Base-by-base conservation (phyloP, 2,329 filamentous ascomycete genomes). In the Fusarium denticulatum region DNA sequence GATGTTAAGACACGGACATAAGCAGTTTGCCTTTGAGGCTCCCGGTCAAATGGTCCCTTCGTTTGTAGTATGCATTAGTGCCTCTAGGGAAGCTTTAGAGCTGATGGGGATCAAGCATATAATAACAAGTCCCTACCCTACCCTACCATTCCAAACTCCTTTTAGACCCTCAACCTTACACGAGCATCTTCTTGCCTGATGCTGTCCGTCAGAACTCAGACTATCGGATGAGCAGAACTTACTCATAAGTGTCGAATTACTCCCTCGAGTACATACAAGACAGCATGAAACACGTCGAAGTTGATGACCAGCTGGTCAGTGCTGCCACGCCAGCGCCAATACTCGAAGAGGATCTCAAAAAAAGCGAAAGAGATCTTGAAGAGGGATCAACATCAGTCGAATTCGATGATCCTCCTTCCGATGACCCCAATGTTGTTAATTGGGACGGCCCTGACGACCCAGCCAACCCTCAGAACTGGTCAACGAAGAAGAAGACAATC, bases 401-500 rank as follows among this genome's bases (percentile, higher is more conserved):
- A 24, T 43, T 74, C 26, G 68, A 78, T 15, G 74, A 75, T 11
- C n/a, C 62, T 47, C 20, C 45, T 52, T 60, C 66, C 28, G 64
- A 59, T 37, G 72, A 77, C 45, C 72, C 70, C 55, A 63, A 78
- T 67, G 80, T 89, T 18, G 86, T 92, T 18, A 86, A 86, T 65
- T 93, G 89, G 88, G 88, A 91, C 71, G 85, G 87, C 1, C 85
- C 86, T 1, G 80, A 88, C 61, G 89, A 91, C 61, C 86, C 86
- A 2, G 80, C 84, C 40, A 90, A 91, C 65, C 90, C 91, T 0
- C 80, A 87, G 71, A 93, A 92, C 77, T 93, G 90, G 89, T 74
- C 84, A 7, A 65, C 61, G 9, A 60, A 56, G n/a, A 77, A 76
- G 45, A 85, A 84, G 69, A 77, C 78, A 53, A 59, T 81, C 16